Percentiles rank a stretch among this genome's conserved stretches.
These are phyloP conservation scores for Mallotus repandus DNA, from an alignment of 441 rosid species.

Conservation along the genomic window DNA sequence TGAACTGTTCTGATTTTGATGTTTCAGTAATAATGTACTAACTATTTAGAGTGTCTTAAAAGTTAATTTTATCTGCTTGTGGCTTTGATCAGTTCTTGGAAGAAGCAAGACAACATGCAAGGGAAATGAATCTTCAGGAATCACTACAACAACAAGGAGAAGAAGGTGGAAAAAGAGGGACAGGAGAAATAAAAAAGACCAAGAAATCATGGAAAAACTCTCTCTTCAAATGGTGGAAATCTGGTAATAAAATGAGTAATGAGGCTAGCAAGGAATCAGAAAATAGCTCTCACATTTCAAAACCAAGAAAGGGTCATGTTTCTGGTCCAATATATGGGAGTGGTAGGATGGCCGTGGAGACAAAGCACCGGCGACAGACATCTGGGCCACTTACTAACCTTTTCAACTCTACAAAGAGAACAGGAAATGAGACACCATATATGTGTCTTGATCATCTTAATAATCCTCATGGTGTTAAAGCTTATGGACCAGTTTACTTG, in stretches of 20 bases:
- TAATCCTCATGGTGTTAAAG: slow-evolving; percentile 29
- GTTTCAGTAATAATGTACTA: not conserved
- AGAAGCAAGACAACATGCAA: slow-evolving; percentile 50
- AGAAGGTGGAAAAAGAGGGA: slow-evolving; percentile 18
- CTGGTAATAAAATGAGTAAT: slow-evolving; percentile 36
- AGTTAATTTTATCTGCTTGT: not conserved
- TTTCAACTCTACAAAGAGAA: slow-evolving; percentile 34
- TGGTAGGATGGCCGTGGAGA: slow-evolving; percentile 18
- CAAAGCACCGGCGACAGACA: slow-evolving; percentile 30
- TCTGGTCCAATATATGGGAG: slow-evolving; percentile 46
- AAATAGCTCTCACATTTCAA: slow-evolving; percentile 22
- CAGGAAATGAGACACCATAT: slow-evolving; percentile 40
- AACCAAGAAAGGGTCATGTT: slow-evolving; percentile 35
- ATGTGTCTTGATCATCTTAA: slow-evolving; percentile 36
- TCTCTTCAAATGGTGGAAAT: slow-evolving; percentile 52
- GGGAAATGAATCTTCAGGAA: slow-evolving; percentile 22
- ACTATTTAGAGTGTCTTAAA: not conserved
- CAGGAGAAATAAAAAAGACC: slow-evolving; percentile 31
- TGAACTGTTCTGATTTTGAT: not conserved
- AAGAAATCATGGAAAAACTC: slow-evolving; percentile 50
- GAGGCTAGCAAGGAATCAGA: slow-evolving; percentile 24
- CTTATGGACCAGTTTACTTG: slow-evolving; percentile 56
- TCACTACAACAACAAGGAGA: slow-evolving; percentile 19
- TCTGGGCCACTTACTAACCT: slow-evolving; percentile 41
- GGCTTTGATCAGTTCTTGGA: slow-evolving; percentile 42